Conservation (phyloP, 164 flowering plant genomes). For the Tetracentron sinense region DNA sequence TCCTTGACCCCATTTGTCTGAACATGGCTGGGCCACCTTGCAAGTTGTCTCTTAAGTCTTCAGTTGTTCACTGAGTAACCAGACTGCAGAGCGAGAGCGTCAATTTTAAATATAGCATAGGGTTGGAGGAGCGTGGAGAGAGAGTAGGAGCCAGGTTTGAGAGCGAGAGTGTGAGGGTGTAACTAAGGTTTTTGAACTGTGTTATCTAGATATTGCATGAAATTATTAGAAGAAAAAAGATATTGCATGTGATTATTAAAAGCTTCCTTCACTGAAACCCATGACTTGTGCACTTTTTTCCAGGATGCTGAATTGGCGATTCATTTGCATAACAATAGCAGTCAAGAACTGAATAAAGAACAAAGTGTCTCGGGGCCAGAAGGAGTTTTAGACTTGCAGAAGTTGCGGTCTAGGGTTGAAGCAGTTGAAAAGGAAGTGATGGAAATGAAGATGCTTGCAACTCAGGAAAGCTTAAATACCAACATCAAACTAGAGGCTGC, state of each 20-base stretch:
- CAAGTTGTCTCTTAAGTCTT: too few relatives aligned
- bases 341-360: slow-evolving; percentile 18
- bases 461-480: slow-evolving; percentile 22
- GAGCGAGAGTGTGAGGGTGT: too few relatives aligned
- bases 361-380: slow-evolving; percentile 8
- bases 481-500: slow-evolving; percentile 28
- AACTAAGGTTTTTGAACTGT: too few relatives aligned
- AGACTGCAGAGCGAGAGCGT: too few relatives aligned
- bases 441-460: slow-evolving; percentile 31
- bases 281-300: neutral
- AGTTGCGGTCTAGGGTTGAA: slow-evolving; percentile 37
- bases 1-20: too few relatives aligned
- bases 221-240: neutral
- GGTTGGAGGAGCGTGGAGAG: too few relatives aligned
- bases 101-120: too few relatives aligned
- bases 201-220: too few relatives aligned
- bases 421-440: slow-evolving; percentile 36
- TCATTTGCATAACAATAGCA: slow-evolving; percentile 14
- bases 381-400: slow-evolving; percentile 48
- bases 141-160: too few relatives aligned
- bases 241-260: neutral
- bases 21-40: too few relatives aligned
- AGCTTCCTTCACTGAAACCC: too few relatives aligned
- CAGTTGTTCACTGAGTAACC: too few relatives aligned
- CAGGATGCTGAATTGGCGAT: slow-evolving; percentile 26